Evolutionary conservation across 805 yeast species (phyloP).

Genomic region (Candida palmyrensis): DNA sequence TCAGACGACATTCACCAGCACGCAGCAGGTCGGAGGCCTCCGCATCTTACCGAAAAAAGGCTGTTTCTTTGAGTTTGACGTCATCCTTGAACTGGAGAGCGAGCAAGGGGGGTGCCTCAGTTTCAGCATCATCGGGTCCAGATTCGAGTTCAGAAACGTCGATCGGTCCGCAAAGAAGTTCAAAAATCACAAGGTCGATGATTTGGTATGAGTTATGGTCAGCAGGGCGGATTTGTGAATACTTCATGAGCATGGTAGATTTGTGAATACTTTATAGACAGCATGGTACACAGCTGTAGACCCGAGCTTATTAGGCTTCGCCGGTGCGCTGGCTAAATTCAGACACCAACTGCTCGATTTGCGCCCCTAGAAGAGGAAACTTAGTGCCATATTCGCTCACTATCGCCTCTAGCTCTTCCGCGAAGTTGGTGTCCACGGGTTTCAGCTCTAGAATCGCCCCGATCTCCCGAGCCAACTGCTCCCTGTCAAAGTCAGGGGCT

Average conservation of each 20-base stretch:
- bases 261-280: not conserved
- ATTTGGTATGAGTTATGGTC: conserved; percentile 32
- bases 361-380: too few species aligned
- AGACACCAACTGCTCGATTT: too few species aligned
- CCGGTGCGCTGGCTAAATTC: too few species aligned
- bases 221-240: too few species aligned
- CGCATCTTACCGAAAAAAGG: conserved; percentile 65
- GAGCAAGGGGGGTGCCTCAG: conserved; percentile 37
- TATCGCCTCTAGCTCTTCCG: too few species aligned
- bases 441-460: too few species aligned
- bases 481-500: too few species aligned
- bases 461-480: too few species aligned
- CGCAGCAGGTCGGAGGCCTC: conserved; percentile 53
- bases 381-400: too few species aligned
- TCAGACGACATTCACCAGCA: conserved; percentile 14
- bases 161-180: conserved; percentile 84
- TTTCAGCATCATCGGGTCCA: conserved; percentile 71
- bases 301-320: too few species aligned
- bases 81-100: conserved; percentile 14
- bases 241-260: not conserved
- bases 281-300: too few species aligned
- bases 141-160: conserved; percentile 67
- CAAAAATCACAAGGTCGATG: conserved; percentile 72
- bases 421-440: too few species aligned
- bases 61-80: conserved; percentile 52